Base-by-base conservation (phyloP, 2,329 filamentous ascomycete species). In the Hymenoscyphus repandus region DNA sequence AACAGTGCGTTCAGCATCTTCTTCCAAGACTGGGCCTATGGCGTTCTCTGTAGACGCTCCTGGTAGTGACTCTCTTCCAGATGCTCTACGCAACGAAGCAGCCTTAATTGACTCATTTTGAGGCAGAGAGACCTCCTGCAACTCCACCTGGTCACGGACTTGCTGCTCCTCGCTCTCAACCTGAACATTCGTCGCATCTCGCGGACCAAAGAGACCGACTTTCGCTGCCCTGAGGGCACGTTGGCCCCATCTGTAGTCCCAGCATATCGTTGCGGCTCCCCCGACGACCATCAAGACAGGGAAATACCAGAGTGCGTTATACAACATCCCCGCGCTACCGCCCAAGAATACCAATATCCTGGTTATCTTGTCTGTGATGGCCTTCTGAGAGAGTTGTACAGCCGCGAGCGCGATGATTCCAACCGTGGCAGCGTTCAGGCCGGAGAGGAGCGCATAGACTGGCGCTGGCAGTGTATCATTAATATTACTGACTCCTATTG, bases 271-370 rank as follows among this genome's bases (percentile, higher is more conserved):
- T 0, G 67, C 64, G 1, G 74, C 7, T 0, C 84, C 85, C 0
- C 76, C 78, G 1, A 72, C 55, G 0, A 77, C 57, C 67, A 90
- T 83, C 5, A 90, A 62, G 0, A 80, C 59, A 0, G 86, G 86
- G 42, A 88, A 90, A 58, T 86, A 90, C 86, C 86, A 90, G 0
- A 90, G 67, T 0, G 84, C 79, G 45, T 82, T 88, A 57, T 89
- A 89, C 43, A 86, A 72, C 58, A 90, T 68, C 0, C 85, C 87
- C 0, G 83, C 84, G 5, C 76, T 73, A 0, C 73, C 86, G 2
- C 78, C 77, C 4, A 83, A 60, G 12, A 88, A 83, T 0, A 90
- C 80, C 1, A 89, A 58, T 0, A 83, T 68, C 0, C 85, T 70
- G 0, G 85, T 83, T 1, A 86, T 42, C 18, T 72, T 72, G 61